These are phyloP conservation scores for Ascocoryne sarcoides DNA, from an alignment of 2,329 filamentous ascomycete species.

Conservation along the genomic window DNA sequence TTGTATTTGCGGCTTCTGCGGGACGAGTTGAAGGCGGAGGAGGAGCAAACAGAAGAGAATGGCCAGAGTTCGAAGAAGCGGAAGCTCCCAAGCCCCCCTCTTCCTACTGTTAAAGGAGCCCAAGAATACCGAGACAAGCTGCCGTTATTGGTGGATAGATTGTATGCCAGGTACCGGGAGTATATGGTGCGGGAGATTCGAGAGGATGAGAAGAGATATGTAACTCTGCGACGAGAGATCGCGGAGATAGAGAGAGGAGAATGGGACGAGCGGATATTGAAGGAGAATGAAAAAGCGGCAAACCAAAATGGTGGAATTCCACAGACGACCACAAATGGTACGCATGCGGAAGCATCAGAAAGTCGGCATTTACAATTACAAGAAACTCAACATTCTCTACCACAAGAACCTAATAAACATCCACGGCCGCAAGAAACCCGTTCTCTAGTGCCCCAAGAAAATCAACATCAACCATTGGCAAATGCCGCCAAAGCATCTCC, in stretches of 20 bases:
- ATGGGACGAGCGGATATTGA: conserved; percentile 35
- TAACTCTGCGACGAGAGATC: conserved; percentile 58
- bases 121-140: conserved; percentile 57
- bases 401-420: background rate
- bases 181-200: conserved; percentile 61
- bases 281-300: conserved; percentile 16
- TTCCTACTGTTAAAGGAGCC: conserved; percentile 58
- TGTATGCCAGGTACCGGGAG: conserved; percentile 69
- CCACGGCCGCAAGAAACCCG: background rate
- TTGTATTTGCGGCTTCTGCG: conserved; percentile 69
- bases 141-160: conserved; percentile 59
- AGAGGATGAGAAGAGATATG: conserved; percentile 63
- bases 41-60: conserved; percentile 34
- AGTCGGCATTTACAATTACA: too few species aligned
- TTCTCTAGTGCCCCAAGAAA: background rate
- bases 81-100: conserved; percentile 58
- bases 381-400: background rate
- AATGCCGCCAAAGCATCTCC: conserved; percentile 7
- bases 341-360: background rate
- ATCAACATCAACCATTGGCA: conserved; percentile 4
- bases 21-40: conserved; percentile 57
- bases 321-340: background rate
- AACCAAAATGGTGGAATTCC: conserved; percentile 10
- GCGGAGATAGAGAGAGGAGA: conserved; percentile 55
- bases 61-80: conserved; percentile 56